Evolutionary conservation across 2,329 filamentous ascomycete species (phyloP).

Genomic region (Parastagonospora avenae): DNA sequence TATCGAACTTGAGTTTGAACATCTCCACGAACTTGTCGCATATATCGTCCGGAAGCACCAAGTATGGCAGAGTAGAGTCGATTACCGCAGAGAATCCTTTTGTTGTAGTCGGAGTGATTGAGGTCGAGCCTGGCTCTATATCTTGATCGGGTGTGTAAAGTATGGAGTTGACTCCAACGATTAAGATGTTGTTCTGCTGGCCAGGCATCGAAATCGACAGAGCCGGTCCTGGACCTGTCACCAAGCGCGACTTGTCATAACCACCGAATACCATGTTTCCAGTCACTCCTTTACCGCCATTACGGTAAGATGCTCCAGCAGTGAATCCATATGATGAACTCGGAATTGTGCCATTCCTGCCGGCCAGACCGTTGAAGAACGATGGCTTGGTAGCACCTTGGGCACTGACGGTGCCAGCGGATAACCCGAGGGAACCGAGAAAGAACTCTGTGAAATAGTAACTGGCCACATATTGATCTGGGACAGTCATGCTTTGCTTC

Average conservation of each 20-base stretch:
- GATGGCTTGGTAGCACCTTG: slow-evolving; percentile 12
- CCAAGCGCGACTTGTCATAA: slow-evolving; percentile 45
- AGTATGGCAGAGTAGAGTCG: slow-evolving; percentile 47
- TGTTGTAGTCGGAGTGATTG: slow-evolving; percentile 10
- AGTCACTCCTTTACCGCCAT: slow-evolving; percentile 26
- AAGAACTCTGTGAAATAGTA: slow-evolving; percentile 29
- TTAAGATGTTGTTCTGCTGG: slow-evolving; percentile 24
- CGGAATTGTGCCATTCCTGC: slow-evolving; percentile 13
- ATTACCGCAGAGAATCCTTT: slow-evolving; percentile 38
- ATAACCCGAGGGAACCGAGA: slow-evolving; percentile 40
- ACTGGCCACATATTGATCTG: slow-evolving; percentile 23
- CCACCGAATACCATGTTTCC: slow-evolving; percentile 49
- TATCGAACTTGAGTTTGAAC: slow-evolving; percentile 46
- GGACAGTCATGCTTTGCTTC: slow-evolving; percentile 11
- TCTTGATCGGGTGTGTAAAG: slow-evolving; percentile 21
- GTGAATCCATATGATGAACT: slow-evolving; percentile 42
- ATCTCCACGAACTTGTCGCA: slow-evolving; percentile 44
- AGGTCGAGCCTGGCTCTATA: slow-evolving; percentile 8
- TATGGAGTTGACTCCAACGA: slow-evolving; percentile 35
- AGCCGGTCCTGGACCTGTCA: slow-evolving; percentile 14
- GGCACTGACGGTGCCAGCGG: slow-evolving; percentile 12
- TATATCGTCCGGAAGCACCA: slow-evolving; percentile 37
- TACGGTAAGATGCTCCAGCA: slow-evolving; percentile 44
- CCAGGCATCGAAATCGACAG: slow-evolving; percentile 24
- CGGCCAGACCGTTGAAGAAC: slow-evolving; percentile 28